Evolutionary conservation across 106 monocot species (phyloP), one percentile per base, ranked within the genome.

Genomic region (Acorus calamus): DNA sequence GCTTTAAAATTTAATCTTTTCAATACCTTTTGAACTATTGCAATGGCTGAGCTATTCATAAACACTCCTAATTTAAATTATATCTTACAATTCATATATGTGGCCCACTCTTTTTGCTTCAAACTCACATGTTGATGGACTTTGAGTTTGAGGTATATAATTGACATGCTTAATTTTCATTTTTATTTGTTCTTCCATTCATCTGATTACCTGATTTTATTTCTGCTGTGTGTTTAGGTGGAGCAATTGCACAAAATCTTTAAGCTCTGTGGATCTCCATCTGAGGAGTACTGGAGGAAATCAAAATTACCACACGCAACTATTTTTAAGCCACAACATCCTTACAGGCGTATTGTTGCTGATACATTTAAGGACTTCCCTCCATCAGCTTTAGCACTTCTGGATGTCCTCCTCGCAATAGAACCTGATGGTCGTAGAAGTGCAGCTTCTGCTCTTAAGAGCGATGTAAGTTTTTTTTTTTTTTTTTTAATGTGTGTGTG

Each of bases 241-340:
- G 77, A 77, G 53, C 77, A 77, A 50, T 60, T 77, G 71, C 77
- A 77, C 54, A 71, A 71, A 49, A 71, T 77, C 47, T 77, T 71
- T 51, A 77, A 77, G 14, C 77, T 77, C 14, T 77, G 77, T 66
- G 77, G 77, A 2, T 77, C 77, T 48, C 77, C 77, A 59, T 66
- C 77, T n/a, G 77, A 77, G 8, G 77, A 77, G 11, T 77, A 71
- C 61, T 77, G 77, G 77, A 50, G 60, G 55, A 59, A 66, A 47
- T 59, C 60, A 64, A 77, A 71, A 54, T 65, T 70, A 44, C 65
- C 64, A 59, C 70, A 77, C 59, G 28, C 64, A 8, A 70, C 69
- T 28, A 71, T 70, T 49, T 76, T 76, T 52, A 76, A 76, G 46
- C 71, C 71, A 8, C 70, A 77, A 70, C 71, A 70, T 11, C 65